Evolutionary conservation across 805 yeast genomes (phyloP).

Genomic region (Blastobotrys robertii): DNA sequence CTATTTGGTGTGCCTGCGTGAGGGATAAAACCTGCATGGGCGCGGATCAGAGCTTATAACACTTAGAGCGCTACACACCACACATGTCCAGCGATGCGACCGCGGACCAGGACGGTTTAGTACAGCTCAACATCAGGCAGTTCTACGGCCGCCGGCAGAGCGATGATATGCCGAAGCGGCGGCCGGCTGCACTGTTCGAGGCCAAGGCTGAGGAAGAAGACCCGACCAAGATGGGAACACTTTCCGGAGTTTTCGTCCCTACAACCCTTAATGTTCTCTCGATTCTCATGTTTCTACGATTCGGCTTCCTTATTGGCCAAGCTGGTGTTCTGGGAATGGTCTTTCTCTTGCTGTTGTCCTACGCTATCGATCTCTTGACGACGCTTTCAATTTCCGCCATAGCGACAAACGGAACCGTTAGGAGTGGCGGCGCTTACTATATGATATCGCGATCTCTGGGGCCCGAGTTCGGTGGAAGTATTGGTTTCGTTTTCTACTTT

Average conservation of each 20-base stretch:
- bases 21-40: no score
- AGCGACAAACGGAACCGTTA: conserved; percentile 93
- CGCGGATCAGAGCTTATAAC: no score
- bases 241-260: conserved; percentile 87
- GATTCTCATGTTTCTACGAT: conserved; percentile 87
- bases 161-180: background rate
- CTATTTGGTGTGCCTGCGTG: no score
- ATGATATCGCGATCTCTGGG: conserved; percentile 95
- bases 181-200: conserved; percentile 8
- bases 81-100: no score
- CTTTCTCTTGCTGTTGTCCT: conserved; percentile 57
- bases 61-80: no score
- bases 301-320: conserved; percentile 92
- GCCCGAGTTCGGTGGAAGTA: conserved; percentile 97
- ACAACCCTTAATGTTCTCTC: conserved; percentile 88
- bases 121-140: conserved; percentile 6
- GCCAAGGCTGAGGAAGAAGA: conserved; percentile 4
- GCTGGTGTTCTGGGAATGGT: conserved; percentile 80
- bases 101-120: background rate
- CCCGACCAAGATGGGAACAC: conserved; percentile 56
- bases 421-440: conserved; percentile 97
- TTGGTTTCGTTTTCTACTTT: conserved; percentile 85
- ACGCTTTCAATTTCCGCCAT: conserved; percentile 89
- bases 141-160: conserved; percentile 8
- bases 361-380: conserved; percentile 72